Base-by-base conservation (phyloP, 805 yeast genomes). In the Maudiozyma bulderi region DNA sequence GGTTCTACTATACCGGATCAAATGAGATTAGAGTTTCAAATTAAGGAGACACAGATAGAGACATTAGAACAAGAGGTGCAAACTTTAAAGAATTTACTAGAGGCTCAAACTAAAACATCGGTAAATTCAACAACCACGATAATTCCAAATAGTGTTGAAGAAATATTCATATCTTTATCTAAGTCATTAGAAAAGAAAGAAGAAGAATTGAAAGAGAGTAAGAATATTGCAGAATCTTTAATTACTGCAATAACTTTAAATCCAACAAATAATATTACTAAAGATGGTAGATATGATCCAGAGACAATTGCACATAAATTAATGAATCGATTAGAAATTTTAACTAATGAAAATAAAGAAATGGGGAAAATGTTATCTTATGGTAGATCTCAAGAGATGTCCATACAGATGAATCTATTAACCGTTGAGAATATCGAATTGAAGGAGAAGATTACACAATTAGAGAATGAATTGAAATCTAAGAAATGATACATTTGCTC, bases 221-320 rank as follows among this genome's bases (percentile, higher is more conserved):
- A 82, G 53, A 55, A 68, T 13, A 72, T 84, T 54, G 67, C 86
- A 44, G 95, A 86, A 57, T 73, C 84, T 29, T 56, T 85, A 9
- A 55, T 78, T 28, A 76, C 84, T 1, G 81, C 84, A 0, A 62
- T 78, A 29, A 70, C 80, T 1, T 56, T 77, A 46, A 75, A 74
- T 51, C 82, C 83, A 5, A 61, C 68, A 9, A 75, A 73, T 47
- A 53, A 68, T 1, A 62, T 70, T 26, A 77, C 80, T 1, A 70
- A 72, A 34, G 66, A 72, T 49, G 89, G 88, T 2, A 71, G 82
- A 50, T 83, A 78, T 61, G 95, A 86, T 57, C 83, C 79, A 46
- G 81, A 84, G 57, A 89, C 85, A 48, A 67, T 85, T 44, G 80
- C 90, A 11, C 93, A 86, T 60, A 81, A 82, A 57, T 77, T 86